Base-by-base conservation (phyloP, 2,329 filamentous ascomycete species). In the Stachybotrys elegans region DNA sequence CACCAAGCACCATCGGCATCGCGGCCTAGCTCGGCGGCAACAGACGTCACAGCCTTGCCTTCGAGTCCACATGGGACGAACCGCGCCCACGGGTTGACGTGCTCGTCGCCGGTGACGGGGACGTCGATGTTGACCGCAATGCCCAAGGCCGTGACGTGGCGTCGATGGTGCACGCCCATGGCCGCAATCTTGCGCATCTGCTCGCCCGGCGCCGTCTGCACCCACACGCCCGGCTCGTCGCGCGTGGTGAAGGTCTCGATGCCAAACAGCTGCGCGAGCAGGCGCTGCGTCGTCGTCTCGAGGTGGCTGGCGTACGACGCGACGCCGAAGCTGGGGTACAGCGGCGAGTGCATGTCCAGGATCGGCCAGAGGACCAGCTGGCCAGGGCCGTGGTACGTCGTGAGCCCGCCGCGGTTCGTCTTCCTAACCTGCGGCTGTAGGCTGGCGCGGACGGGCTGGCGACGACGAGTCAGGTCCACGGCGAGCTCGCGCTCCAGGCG, bases 311-410 rank as follows among this genome's bases (percentile, higher is more conserved):
- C 85, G 66, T 95, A 95, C 48, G 78, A 79, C 16, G 88, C 73
- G 12, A 93, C 84, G 5, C 78, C 83, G 17, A 93, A 71, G 37
- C 58, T 70, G 0, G 69, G 67, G 51, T 89, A 78, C 11, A 65
- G 51, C 0, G 63, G 57, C 6, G 78, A 73, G 43, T 79, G 80
- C 45, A 97, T 75, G 62, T 95, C 89, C n/a, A 95, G 63, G 41
- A 96, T 80, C 4, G 92, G 89, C 72, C 95, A 98, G n/a, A 91
- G 81, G 27, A 96, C 87, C 40, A 95, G 69, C 63, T 98, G 93
- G 0, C 92, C 92, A 0, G 92, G 93, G 0, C 92, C 93, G 62
- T 98, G 93, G 69, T 95, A 97, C 3, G 93, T 97, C 0, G 88
- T 91, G 52, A 95, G 82, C 0, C 93, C 93, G 48, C 93, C 93